phyloP scores from a whole-genome alignment of 306 rosid species.

The Mimosa pudica region DNA sequence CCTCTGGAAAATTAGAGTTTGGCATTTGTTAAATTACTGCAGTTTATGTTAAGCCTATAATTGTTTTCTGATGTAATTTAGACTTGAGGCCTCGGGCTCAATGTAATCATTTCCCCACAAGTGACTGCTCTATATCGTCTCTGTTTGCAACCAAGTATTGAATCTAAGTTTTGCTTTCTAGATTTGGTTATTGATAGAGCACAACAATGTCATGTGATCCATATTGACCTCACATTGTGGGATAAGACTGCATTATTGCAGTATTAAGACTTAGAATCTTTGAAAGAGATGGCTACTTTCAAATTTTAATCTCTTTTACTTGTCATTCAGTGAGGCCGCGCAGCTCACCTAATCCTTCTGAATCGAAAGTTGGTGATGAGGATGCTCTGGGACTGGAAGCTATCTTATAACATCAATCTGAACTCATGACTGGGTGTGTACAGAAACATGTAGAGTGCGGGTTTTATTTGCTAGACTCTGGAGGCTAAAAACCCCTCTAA shows the following conservation, averaged over 20 bases:
- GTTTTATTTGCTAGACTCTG: slow-evolving; percentile 9
- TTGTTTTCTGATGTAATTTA: slow-evolving; percentile 13
- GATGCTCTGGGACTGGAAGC: slow-evolving; percentile 76
- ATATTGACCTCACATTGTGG: too few species aligned
- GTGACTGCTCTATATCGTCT: not conserved
- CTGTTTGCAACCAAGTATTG: not conserved
- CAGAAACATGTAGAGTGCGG: slow-evolving; percentile 44
- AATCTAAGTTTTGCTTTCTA: not conserved
- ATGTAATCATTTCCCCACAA: not conserved
- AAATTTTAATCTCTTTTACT: slow-evolving; percentile 18
- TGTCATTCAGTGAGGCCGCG: slow-evolving; percentile 72
- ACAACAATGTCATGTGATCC: too few species aligned
- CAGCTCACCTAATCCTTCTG: slow-evolving; percentile 52
- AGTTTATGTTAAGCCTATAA: slow-evolving; percentile 13
- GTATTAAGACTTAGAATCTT: not conserved
- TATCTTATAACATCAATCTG: slow-evolving; percentile 53
- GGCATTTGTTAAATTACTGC: slow-evolving; percentile 18
- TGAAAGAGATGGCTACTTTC: slow-evolving; percentile 11
- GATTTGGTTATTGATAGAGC: too few species aligned
- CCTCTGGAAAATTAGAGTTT: slow-evolving; percentile 1
- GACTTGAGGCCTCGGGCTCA: not conserved
- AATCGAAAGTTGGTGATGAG: slow-evolving; percentile 69
- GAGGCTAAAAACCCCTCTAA: slow-evolving; percentile 26
- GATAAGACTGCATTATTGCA: too few species aligned
- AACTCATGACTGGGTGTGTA: slow-evolving; percentile 58